Conservation (phyloP, 169 alveolate genomes). For the Toxoplasma gondii region DNA sequence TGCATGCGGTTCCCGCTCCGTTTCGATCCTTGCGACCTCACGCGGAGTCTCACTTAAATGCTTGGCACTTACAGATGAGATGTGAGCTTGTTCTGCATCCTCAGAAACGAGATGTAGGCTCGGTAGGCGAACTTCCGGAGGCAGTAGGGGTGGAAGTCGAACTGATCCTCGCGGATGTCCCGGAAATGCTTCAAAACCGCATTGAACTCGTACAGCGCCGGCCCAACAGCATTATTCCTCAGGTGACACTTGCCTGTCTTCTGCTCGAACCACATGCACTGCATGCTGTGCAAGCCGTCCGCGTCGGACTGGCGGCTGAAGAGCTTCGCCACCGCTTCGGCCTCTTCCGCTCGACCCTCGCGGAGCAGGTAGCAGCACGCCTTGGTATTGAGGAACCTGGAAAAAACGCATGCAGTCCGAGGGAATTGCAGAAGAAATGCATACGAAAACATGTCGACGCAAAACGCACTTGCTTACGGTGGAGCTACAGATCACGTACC, state of each 20-base stretch:
- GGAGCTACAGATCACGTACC: not conserved
- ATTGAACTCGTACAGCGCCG: conserved; percentile 83
- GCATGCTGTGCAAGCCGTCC: conserved; percentile 64
- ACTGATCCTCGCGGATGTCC: conserved; percentile 88
- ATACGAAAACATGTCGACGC: not conserved
- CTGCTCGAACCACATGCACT: conserved; percentile 84
- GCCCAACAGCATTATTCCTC: conserved; percentile 72
- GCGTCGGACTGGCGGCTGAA: conserved; percentile 52
- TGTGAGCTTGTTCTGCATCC: conserved; percentile 73
- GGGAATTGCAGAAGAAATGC: not conserved
- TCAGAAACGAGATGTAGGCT: conserved; percentile 76
- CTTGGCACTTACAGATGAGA: conserved; percentile 63
- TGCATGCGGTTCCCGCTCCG: too few relatives aligned
- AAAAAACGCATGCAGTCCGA: not conserved
- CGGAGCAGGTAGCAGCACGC: conserved; percentile 62
- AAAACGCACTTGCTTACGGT: not conserved
- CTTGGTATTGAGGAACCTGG: conserved; percentile 68
- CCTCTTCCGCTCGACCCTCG: conserved; percentile 27
- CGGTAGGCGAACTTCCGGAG: conserved; percentile 84
- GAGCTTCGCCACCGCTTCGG: not conserved
- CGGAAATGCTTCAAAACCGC: conserved; percentile 83
- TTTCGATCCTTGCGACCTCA: too few relatives aligned
- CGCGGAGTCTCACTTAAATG: too few relatives aligned
- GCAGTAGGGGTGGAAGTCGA: conserved; percentile 90
- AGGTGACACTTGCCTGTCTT: conserved; percentile 80